Conservation (phyloP, 495 filamentous ascomycete genomes). For the Daldinia loculata region DNA sequence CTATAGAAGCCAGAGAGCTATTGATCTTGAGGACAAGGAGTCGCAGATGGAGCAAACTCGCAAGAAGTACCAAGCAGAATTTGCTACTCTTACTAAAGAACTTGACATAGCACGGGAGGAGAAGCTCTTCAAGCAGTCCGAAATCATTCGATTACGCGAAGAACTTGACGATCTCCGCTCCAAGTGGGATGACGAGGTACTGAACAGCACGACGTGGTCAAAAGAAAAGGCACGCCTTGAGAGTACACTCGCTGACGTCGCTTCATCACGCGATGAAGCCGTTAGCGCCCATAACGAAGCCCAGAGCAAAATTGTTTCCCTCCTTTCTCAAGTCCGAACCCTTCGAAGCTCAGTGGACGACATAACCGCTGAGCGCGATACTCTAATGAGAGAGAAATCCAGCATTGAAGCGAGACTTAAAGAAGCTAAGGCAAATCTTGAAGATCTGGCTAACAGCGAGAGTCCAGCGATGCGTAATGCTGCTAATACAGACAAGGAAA, state of each 20-base stretch:
- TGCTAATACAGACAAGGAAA: slow-evolving; percentile 85
- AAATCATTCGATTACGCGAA: slow-evolving; percentile 82
- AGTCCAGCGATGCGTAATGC: slow-evolving; percentile 92
- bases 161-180: slow-evolving; percentile 93
- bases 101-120: slow-evolving; percentile 94
- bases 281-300: slow-evolving; percentile 93
- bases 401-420: slow-evolving; percentile 85
- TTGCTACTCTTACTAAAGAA: slow-evolving; percentile 86
- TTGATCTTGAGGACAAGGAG: slow-evolving; percentile 97
- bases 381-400: slow-evolving; percentile 87
- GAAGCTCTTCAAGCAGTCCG: slow-evolving; percentile 66
- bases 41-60: slow-evolving; percentile 95
- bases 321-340: slow-evolving; percentile 89
- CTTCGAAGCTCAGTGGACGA: slow-evolving; percentile 88
- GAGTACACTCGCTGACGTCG: slow-evolving; percentile 87
- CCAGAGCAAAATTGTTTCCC: slow-evolving; percentile 86
- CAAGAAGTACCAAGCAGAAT: slow-evolving; percentile 95
- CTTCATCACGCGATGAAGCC: slow-evolving; percentile 90
- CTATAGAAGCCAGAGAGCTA: slow-evolving; percentile 92
- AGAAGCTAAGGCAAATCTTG: slow-evolving; percentile 90
- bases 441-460: slow-evolving; percentile 86
- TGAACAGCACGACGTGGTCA: slow-evolving; percentile 97
- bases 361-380: slow-evolving; percentile 83
- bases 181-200: slow-evolving; percentile 98
- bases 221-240: slow-evolving; percentile 97